Evolutionary conservation across 2,329 filamentous ascomycete species (phyloP).

Genomic region (Venturia pyrina): DNA sequence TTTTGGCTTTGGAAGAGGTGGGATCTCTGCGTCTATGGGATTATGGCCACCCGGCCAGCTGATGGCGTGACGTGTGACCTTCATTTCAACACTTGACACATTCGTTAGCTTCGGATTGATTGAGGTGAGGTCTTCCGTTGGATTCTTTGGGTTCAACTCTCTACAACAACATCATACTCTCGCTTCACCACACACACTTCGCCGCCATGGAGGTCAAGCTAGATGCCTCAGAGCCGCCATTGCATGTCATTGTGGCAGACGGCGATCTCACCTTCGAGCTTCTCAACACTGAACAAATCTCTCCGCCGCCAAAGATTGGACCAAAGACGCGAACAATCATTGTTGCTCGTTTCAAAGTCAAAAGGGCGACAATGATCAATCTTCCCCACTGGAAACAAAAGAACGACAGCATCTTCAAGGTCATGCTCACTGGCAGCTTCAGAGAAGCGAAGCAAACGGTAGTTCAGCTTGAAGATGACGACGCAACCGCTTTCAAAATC

Average conservation of each 20-base stretch:
- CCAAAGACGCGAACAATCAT: too few species aligned
- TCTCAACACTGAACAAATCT: not conserved
- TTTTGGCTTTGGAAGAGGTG: not conserved
- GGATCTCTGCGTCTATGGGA: not conserved
- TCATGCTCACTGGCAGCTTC: too few species aligned
- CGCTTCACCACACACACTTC: not conserved
- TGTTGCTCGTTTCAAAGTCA: too few species aligned
- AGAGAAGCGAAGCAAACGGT: too few species aligned
- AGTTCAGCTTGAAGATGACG: too few species aligned
- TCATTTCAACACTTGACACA: not conserved
- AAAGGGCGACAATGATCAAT: too few species aligned
- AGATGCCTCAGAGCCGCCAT: not conserved
- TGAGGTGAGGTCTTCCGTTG: not conserved
- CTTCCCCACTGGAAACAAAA: too few species aligned
- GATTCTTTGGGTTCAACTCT: not conserved
- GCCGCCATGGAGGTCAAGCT: not conserved
- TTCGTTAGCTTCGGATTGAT: not conserved
- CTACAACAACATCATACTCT: not conserved
- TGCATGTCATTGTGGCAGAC: not conserved
- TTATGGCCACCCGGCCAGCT: not conserved
- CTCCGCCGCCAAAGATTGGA: not conserved
- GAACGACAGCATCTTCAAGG: too few species aligned
- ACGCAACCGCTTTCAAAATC: too few species aligned
- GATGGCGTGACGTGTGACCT: not conserved
- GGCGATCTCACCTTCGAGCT: not conserved